Evolutionary conservation across 2,329 filamentous ascomycete genomes (phyloP), one percentile per base, ranked within the genome.

Genomic region (Aspergillus novoparasiticus): DNA sequence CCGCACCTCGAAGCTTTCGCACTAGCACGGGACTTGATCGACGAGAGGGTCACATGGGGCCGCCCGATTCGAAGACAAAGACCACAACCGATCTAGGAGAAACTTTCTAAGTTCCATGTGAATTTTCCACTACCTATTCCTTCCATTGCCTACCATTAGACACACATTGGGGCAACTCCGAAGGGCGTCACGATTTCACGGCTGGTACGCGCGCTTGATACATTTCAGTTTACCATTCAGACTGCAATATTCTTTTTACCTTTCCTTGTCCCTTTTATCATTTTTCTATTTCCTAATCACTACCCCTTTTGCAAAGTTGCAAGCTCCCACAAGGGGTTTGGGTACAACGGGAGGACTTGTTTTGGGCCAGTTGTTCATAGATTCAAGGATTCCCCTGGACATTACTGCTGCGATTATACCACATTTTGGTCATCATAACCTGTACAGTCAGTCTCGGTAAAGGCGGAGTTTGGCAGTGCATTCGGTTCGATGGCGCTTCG

Each of bases 21-120:
- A 78, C 76, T 14, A 81, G 76, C 59, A 72, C 74, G 26, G 76
- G 74, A 28, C 62, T 77, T 51, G 67, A 72, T 63, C 68, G 71
- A 43, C 65, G 67, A 64, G 74, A 78, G 59, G 77, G 81, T 60
- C 76, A 81, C 65, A 84, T 84, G 80, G 79, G 81, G 34, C 82
- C 81, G 21, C 79, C 83, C 11, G 78, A 78, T 59, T 74, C 80
- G 62, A 80, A 82, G 59, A 77, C 84, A 66, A 48, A 26, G 12
- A 83, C 83, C 69, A 76, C 84, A 71, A 84, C 79, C 73, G 83
- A 84, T 62, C 77, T 86, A 53, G 85, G 85, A 48, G 85, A 87
- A 75, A 86, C 84, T n/a, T 87, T 83, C 74, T 87, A 78, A 76
- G 57, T 59, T 55, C 46, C 23, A 23, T 39, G 34, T 55, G 32